Evolutionary conservation across 1,284 basidiomycete species (phyloP).

Genomic region (Athelia sp.): DNA sequence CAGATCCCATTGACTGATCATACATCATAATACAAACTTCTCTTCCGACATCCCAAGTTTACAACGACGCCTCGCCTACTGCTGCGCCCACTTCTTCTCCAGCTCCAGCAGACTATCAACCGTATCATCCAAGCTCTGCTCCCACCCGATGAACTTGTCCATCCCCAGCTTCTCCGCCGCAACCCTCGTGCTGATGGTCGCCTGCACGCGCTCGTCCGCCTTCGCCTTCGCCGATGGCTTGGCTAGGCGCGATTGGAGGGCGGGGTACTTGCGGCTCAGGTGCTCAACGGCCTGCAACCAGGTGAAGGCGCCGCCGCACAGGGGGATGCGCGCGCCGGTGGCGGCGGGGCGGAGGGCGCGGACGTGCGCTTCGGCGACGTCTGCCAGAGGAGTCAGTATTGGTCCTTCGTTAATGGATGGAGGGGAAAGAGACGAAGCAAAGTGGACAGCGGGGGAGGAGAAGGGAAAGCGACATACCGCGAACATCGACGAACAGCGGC

Average conservation of each 20-base stretch:
- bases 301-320: neutral
- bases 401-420: too few relatives aligned
- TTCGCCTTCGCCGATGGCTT: neutral
- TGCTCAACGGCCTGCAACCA: neutral
- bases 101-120: neutral
- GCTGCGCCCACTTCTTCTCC: conserved; percentile 1
- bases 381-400: neutral
- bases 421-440: neutral
- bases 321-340: neutral
- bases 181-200: neutral
- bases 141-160: neutral
- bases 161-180: neutral
- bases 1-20: too few relatives aligned
- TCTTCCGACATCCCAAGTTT: too few relatives aligned
- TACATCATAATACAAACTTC: too few relatives aligned
- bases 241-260: neutral
- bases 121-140: neutral
- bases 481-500: neutral
- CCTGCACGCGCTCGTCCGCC: neutral
- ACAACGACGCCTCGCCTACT: too few relatives aligned
- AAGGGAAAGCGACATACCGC: neutral
- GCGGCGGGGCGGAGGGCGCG: neutral
- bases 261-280: neutral
- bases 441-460: too few relatives aligned
- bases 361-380: neutral